Evolutionary conservation across 768 basidiomycete genomes (phyloP).

Genomic region (Macrocybe gigantea): DNA sequence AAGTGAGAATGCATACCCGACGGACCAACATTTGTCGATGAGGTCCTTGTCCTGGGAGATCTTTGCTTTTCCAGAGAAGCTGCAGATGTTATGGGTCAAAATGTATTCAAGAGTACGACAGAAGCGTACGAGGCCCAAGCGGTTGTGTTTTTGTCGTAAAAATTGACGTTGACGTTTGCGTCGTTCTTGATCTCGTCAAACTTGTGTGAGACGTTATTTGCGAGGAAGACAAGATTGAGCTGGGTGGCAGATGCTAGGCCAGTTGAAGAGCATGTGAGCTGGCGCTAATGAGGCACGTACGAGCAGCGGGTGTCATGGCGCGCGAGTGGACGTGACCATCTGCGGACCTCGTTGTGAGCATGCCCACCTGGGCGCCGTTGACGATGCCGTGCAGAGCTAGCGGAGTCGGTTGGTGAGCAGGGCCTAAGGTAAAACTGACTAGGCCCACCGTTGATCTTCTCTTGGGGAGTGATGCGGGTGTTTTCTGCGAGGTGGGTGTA

Average conservation of each 20-base stretch:
- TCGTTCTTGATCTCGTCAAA: conserved; percentile 75
- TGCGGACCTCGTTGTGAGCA: conserved; percentile 70
- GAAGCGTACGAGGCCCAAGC: conserved; percentile 62
- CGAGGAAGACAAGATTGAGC: conserved; percentile 60
- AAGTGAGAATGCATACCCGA: conserved; percentile 27
- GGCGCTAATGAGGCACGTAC: conserved; percentile 30
- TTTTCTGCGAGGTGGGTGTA: conserved; percentile 65
- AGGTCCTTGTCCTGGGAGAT: conserved; percentile 55
- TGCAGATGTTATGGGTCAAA: conserved; percentile 15
- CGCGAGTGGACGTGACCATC: conserved; percentile 72
- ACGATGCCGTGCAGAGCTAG: conserved; percentile 62
- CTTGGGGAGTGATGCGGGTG: conserved; percentile 45
- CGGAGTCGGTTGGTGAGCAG: conserved; percentile 8
- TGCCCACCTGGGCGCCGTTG: conserved; percentile 57
- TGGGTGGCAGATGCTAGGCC: conserved; percentile 37
- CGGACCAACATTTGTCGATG: conserved; percentile 64
- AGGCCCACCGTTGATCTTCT: conserved; percentile 59
- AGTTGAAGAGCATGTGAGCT: neutral
- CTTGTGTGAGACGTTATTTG: conserved; percentile 69
- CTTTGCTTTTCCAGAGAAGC: conserved; percentile 68
- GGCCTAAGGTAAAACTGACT: neutral
- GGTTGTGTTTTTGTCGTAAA: conserved; percentile 62
- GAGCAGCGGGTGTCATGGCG: conserved; percentile 70
- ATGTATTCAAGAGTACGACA: neutral
- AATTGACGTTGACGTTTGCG: conserved; percentile 74